Evolutionary conservation across 2,329 filamentous ascomycete species (phyloP), one percentile per base, ranked within the genome.

Genomic region (Dactylella cylindrospora): DNA sequence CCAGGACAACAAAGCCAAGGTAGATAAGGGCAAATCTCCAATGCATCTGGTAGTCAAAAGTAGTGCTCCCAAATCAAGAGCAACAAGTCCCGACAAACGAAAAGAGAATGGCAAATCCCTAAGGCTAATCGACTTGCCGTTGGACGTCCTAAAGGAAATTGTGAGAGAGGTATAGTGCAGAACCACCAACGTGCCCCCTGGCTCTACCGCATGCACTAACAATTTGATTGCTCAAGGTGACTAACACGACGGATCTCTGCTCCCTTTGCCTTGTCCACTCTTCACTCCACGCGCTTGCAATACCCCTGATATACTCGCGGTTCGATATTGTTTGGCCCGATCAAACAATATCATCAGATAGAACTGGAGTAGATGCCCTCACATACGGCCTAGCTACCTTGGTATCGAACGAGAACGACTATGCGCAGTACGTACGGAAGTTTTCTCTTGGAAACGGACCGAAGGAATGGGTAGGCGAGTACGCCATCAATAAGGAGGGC

Each of bases 291-390:
- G 78, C 79, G 35, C 79, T 93, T 50, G 82, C 86, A 0, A 83
- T 88, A 19, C 87, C 88, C 13, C 82, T 84, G 68, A 89, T 93
- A 66, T 93, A 93, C 74, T 86, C 85, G 13, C 82, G 86, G 61
- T 93, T 93, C 73, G 88, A 93, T 70, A 93, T 93, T 66, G 85
- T 91, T 33, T 93, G 88, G 88, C 88, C 88, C 0, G 87, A 91
- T 69, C 81, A 81, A 25, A 79, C 80, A 5, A 78, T 82, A 6
- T 76, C 80, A 1, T 82, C 86, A 67, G 83, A 84, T 49, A 79
- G 84, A 35, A 83, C 83, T 32, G 85, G 84, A 54, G 87, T 93
- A 23, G 87, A 93, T 74, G 87, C 88, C 31, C 80, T 93, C 38
- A 90, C 87, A 0, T 91, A 89, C 70, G 88, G 88, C 4, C 76